phyloP scores from a whole-genome alignment of 352 stramenopile genomes.

The Phytopythium boreale region DNA sequence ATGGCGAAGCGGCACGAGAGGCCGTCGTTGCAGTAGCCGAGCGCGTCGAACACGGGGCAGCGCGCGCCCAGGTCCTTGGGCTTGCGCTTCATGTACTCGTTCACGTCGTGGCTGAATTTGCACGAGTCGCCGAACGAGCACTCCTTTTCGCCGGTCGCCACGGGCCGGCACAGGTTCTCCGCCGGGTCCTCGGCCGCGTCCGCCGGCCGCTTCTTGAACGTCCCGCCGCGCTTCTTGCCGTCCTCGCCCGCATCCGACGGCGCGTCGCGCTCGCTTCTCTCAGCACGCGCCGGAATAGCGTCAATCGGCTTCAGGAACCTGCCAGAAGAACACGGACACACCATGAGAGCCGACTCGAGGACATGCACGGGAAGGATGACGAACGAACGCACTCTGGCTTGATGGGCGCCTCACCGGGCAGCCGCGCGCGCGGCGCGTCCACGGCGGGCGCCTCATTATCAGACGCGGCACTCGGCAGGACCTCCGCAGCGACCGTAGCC shows the following conservation, averaged over 20 bases:
- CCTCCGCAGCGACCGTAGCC: neutral
- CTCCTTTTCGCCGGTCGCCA: conserved; percentile 54
- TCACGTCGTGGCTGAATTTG: conserved; percentile 86
- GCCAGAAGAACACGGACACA: neutral
- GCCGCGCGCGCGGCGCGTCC: conserved; percentile 2
- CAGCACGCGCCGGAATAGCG: conserved; percentile 10
- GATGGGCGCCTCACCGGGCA: conserved; percentile 32
- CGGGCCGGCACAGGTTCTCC: conserved; percentile 58
- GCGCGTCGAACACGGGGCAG: conserved; percentile 79
- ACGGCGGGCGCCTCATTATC: neutral
- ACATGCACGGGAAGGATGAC: neutral
- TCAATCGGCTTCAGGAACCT: conserved; percentile 67
- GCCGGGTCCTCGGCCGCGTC: conserved; percentile 62
- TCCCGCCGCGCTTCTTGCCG: conserved; percentile 39
- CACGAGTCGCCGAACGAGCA: conserved; percentile 76
- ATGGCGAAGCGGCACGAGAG: conserved; percentile 90
- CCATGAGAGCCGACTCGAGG: neutral
- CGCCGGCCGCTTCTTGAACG: conserved; percentile 86
- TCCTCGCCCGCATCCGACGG: conserved; percentile 15
- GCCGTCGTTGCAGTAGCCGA: conserved; percentile 91
- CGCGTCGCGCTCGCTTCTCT: conserved; percentile 1
- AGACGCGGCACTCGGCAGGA: neutral
- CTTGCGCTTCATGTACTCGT: conserved; percentile 84
- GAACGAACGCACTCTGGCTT: conserved; percentile 16
- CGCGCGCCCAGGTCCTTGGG: conserved; percentile 68